These are phyloP conservation scores for Apium graveolens DNA, from an alignment of 129 eudicot genomes.

Conservation along the genomic window DNA sequence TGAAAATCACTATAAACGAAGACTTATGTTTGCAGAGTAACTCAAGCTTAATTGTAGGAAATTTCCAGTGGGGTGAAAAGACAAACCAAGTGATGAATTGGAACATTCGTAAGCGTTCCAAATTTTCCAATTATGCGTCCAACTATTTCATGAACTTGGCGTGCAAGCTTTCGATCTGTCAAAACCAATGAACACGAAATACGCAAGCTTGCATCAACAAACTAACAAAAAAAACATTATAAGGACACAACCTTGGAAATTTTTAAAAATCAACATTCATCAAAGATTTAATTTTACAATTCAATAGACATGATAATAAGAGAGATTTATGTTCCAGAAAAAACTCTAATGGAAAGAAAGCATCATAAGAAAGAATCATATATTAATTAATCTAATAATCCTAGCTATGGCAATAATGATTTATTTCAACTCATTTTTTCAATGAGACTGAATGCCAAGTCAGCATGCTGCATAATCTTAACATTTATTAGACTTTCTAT, in stretches of 20 bases:
- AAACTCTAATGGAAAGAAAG: background rate
- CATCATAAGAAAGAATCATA: background rate
- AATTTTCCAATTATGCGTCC: conserved; percentile 91
- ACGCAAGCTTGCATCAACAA: background rate
- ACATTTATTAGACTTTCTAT: background rate
- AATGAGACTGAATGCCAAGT: background rate
- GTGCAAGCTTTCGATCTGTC: conserved; percentile 80
- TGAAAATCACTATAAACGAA: background rate
- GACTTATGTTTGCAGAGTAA: background rate
- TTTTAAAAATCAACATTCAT: background rate
- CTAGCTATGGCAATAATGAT: background rate
- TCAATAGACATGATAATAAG: background rate
- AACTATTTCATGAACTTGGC: conserved; percentile 93
- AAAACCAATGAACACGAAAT: conserved; percentile 7
- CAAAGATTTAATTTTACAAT: background rate
- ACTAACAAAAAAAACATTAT: background rate
- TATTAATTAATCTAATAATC: background rate
- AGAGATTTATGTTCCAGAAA: background rate
- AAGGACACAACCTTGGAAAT: background rate
- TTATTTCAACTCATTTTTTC: background rate
- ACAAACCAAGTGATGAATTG: conserved; percentile 79
- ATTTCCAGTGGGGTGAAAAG: background rate
- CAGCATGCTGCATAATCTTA: background rate
- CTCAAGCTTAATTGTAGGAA: background rate
- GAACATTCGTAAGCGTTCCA: conserved; percentile 73